Evolutionary conservation across 2,329 filamentous ascomycete genomes (phyloP).

Genomic region (Colletotrichum incanum): DNA sequence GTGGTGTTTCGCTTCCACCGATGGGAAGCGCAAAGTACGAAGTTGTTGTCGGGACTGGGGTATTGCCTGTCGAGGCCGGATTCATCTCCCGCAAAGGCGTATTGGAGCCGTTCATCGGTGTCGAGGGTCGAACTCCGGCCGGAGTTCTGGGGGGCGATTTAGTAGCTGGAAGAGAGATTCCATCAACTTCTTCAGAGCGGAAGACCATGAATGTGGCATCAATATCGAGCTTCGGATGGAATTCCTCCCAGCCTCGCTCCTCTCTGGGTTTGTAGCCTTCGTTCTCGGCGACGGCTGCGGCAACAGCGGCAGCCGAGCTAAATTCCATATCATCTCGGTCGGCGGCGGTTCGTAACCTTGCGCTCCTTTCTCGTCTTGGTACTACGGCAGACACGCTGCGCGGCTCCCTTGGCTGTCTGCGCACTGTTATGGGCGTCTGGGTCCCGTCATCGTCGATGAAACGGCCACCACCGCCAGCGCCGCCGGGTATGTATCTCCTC

Average conservation of each 20-base stretch:
- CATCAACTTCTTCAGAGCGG: conserved; percentile 88
- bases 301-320: conserved; percentile 89
- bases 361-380: conserved; percentile 71
- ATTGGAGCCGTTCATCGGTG: conserved; percentile 59
- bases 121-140: conserved; percentile 51
- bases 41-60: conserved; percentile 58
- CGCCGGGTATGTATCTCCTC: conserved; percentile 87
- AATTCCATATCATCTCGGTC: conserved; percentile 78
- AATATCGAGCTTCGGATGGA: conserved; percentile 95
- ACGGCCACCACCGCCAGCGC: conserved; percentile 87
- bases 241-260: conserved; percentile 97
- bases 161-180: conserved; percentile 65
- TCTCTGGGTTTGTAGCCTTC: conserved; percentile 98
- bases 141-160: conserved; percentile 55
- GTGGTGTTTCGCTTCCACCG: conserved; percentile 56
- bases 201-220: conserved; percentile 85
- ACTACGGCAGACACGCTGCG: conserved; percentile 60
- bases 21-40: conserved; percentile 49
- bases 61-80: conserved; percentile 59
- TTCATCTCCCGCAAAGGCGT: conserved; percentile 65
- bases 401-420: conserved; percentile 54
- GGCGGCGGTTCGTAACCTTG: conserved; percentile 69
- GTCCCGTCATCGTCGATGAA: conserved; percentile 82
- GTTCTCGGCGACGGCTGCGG: conserved; percentile 88
- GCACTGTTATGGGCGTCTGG: conserved; percentile 62